These are phyloP conservation scores for Lasiodiplodia citricola DNA, from an alignment of 2,329 filamentous ascomycete genomes.

Conservation along the genomic window DNA sequence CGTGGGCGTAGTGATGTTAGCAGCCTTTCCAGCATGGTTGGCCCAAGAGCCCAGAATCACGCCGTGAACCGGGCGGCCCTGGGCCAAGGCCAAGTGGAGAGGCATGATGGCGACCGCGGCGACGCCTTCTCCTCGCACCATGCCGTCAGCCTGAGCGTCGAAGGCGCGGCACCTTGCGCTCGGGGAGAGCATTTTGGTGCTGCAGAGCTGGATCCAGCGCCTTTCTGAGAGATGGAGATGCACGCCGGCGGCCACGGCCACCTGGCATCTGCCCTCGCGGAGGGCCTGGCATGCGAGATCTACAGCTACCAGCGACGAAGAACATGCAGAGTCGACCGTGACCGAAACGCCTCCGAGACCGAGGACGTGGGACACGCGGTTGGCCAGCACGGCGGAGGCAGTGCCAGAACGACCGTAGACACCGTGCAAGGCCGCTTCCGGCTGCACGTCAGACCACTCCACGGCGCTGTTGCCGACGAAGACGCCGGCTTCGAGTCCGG, in stretches of 20 bases:
- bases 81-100: constrained; percentile 51
- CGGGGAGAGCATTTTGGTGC: constrained; percentile 36
- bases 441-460: constrained; percentile 32
- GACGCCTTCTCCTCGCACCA: constrained; percentile 67
- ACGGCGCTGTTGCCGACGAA: constrained; percentile 32
- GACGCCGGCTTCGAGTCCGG: constrained; percentile 32
- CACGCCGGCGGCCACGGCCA: constrained; percentile 28
- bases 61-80: constrained; percentile 57
- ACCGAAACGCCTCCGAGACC: constrained; percentile 37
- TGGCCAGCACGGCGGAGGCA: constrained; percentile 36
- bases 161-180: constrained; percentile 40
- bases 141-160: constrained; percentile 64
- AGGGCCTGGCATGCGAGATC: constrained; percentile 29
- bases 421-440: background rate
- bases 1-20: constrained; percentile 49
- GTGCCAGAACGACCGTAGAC: constrained; percentile 31
- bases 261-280: background rate
- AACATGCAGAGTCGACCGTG: constrained; percentile 42
- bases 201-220: constrained; percentile 31
- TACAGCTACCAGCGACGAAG: constrained; percentile 35
- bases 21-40: constrained; percentile 57
- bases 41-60: constrained; percentile 49
- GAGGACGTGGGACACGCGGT: constrained; percentile 39
- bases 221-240: constrained; percentile 34
- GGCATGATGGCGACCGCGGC: constrained; percentile 64